Base-by-base conservation (phyloP, 805 yeast genomes). In the Spathaspora hagerdaliae region DNA sequence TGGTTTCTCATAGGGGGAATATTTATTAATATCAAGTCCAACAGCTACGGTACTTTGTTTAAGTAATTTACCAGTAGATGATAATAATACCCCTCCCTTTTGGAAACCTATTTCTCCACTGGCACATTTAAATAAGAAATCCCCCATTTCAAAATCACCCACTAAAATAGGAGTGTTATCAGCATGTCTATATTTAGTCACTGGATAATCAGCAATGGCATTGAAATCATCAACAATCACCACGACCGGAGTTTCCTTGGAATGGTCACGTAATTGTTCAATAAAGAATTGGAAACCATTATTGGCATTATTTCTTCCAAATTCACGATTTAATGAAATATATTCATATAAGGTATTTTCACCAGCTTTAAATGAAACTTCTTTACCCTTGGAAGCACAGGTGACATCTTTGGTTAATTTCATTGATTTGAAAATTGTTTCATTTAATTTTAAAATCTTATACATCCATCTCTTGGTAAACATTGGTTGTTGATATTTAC, bases 151-250 rank as follows among this genome's bases (percentile, higher is more conserved):
- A 39, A 90, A 74, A 27, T 83, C 77, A 19, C 74, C 71, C 48
- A 82, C 73, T 53, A 79, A 79, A 45, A 90, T 76, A 8, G 74
- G 74, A 36, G 67, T 61, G 65, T 82, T 81, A 24, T 78, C 69
- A 1, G 74, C 63, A 57, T 82, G 76, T 54, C 78, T 75, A 67
- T 90, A 88, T 36, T 67, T 73, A 7, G 96, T 78, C 43, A 64
- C 63, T 6, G 85, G 74, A 29, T 65, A 56, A 34, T 81, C 76
- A 10, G 81, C 61, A 46, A 87, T 64, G 3, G 82, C 79, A 48
- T 87, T 82, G 58, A 88, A 74, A 58, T 86, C 82, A 61, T 90
- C 97, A 37, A 89, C 73, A 2, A 95, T 74, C 37, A 88, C 70
- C 42, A 78, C 69, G 8, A 85, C 83, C 5, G 92, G 91, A 34